phyloP scores from a whole-genome alignment of 2,329 filamentous ascomycete genomes.

The Diaporthe capsici region DNA sequence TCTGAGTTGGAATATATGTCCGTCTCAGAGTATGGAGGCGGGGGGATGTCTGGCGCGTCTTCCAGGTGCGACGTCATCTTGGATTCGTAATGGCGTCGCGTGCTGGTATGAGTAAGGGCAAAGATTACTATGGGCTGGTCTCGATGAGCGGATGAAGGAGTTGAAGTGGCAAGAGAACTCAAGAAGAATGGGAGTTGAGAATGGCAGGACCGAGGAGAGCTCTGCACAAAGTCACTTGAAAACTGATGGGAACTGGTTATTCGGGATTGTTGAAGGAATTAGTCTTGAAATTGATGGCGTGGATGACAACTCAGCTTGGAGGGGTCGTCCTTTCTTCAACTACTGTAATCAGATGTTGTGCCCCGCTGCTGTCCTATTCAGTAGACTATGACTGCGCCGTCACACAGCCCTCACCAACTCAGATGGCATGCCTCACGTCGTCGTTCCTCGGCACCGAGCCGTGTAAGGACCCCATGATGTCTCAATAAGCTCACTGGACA shows the following conservation, averaged over 20 bases:
- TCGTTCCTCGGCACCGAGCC: conserved; percentile 11
- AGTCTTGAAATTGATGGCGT: conserved; percentile 14
- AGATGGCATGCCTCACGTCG: not conserved
- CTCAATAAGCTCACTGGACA: conserved; percentile 38
- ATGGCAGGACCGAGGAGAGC: not conserved
- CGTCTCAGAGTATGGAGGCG: conserved; percentile 71
- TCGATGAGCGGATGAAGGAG: not conserved
- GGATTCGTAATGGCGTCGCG: conserved; percentile 27
- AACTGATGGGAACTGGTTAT: not conserved
- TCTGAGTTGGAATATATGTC: conserved; percentile 63
- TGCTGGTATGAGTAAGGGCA: not conserved
- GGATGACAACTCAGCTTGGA: conserved; percentile 35
- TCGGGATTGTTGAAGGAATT: conserved; percentile 9
- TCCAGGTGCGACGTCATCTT: conserved; percentile 49
- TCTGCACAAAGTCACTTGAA: conserved; percentile 21
- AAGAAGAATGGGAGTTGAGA: not conserved
- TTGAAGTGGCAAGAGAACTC: conserved; percentile 4
- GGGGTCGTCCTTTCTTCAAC: conserved; percentile 14
- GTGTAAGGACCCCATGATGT: conserved; percentile 8
- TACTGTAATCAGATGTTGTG: conserved; percentile 30
- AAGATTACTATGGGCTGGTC: not conserved
- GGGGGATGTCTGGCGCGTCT: conserved; percentile 57
- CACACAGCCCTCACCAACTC: conserved; percentile 33
- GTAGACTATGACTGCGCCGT: conserved; percentile 20
- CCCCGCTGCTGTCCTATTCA: conserved; percentile 28